Base-by-base conservation (phyloP, 1,139 yeast genomes). In the Nakaseomyces kungkrabaensis region DNA sequence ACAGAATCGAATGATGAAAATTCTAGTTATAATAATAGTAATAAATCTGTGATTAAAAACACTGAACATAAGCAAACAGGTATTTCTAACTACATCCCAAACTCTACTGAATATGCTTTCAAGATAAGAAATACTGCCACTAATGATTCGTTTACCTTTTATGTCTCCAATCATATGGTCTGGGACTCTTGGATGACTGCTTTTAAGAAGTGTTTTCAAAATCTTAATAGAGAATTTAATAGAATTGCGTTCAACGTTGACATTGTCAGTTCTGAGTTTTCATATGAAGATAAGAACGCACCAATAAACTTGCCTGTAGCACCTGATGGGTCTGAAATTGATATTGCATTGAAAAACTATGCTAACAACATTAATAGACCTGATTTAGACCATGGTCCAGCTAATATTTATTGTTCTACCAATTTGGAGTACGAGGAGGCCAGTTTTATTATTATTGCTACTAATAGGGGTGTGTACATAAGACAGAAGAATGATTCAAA, bases 311-410 rank as follows among this genome's bases (percentile, higher is more conserved):
- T 85, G 43, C 89, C 85, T 3, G 70, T 82, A 1, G 76, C 80
- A 50, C 75, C 82, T 0, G 74, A 78, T n/a, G 75, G 77, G 17
- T 86, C 87, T 33, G 85, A 83, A 1, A 65, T 85, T 25, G 82
- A 81, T 54, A 65, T 73, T 5, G 78, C 81, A 4, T 61, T 77
- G 37, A 62, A 63, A 29, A 59, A 58, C 32, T 61, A 64, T 43
- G 59, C 66, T 63, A 42, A 43, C 25, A 24, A 29, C n/a, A 36
- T 6, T 8, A 5, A 33, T 5, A 27, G 17, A 17, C 32, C 42
- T 7, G 44, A 47, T 26, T 34, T 32, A 13, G 37, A 46, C 5
- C 46, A 61, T 33, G 29, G 34, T 24, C 25, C 48, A 1, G 54
- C 55, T 4, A 51, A 56, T 1, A 76, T 76, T 4, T 73, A 74